phyloP scores from a whole-genome alignment of 2,329 filamentous ascomycete genomes.

The Stagonosporopsis cucurbitacearum region DNA sequence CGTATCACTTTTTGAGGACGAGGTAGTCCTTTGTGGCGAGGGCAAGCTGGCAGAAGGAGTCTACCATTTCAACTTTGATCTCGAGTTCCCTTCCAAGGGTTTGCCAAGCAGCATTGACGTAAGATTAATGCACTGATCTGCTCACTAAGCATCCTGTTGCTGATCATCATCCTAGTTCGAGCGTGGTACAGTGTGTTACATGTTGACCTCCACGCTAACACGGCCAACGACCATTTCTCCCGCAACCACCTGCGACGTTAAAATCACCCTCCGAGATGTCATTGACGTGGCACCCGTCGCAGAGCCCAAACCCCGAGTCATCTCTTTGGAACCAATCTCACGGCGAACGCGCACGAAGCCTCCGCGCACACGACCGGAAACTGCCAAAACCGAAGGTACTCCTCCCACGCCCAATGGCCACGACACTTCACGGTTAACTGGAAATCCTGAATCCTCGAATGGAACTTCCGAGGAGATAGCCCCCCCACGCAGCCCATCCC shows the following conservation, averaged over 20 bases:
- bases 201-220: conserved; percentile 87
- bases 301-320: conserved; percentile 78
- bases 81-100: conserved; percentile 71
- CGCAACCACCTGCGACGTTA: conserved; percentile 78
- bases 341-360: conserved; percentile 69
- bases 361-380: conserved; percentile 31
- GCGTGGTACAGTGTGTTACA: conserved; percentile 88
- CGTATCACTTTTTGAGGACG: conserved; percentile 82
- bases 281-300: conserved; percentile 82
- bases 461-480: conserved; percentile 41
- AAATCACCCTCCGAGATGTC: conserved; percentile 78
- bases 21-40: conserved; percentile 79
- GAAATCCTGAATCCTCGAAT: conserved; percentile 33
- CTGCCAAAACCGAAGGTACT: conserved; percentile 18
- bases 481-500: conserved; percentile 52
- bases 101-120: conserved; percentile 96
- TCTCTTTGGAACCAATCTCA: conserved; percentile 88
- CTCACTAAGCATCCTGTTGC: conserved; percentile 16
- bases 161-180: conserved; percentile 73
- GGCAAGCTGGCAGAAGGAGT: conserved; percentile 74
- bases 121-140: conserved; percentile 47
- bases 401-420: conserved; percentile 23
- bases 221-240: conserved; percentile 85
- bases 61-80: conserved; percentile 80
- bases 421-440: conserved; percentile 30